These are phyloP conservation scores for Verticillium klebahnii DNA, from an alignment of 2,329 filamentous ascomycete genomes.

Conservation along the genomic window DNA sequence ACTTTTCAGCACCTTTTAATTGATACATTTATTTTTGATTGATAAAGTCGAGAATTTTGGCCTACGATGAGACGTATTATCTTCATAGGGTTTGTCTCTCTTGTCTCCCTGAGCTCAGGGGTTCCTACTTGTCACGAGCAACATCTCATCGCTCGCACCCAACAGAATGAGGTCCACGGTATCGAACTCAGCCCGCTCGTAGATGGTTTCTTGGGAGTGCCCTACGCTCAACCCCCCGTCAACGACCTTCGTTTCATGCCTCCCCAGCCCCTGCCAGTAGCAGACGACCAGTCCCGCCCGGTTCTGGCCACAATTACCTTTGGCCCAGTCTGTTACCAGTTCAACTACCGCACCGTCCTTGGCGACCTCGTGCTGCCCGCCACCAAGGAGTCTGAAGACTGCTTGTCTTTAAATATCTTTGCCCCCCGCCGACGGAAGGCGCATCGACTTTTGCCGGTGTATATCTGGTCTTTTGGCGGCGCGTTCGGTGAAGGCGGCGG, in stretches of 20 bases:
- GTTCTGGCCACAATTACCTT: slow-evolving; percentile 35
- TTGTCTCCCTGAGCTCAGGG: too few relatives aligned
- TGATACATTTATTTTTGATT: too few relatives aligned
- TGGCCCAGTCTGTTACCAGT: slow-evolving; percentile 41
- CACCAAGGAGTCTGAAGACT: slow-evolving; percentile 25
- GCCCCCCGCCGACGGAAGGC: neutral
- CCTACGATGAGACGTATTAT: too few relatives aligned
- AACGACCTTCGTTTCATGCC: slow-evolving; percentile 40
- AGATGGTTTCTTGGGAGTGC: slow-evolving; percentile 37
- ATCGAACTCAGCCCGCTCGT: too few relatives aligned
- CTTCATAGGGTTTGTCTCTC: too few relatives aligned
- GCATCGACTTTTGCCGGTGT: neutral
- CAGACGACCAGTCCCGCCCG: slow-evolving; percentile 30
- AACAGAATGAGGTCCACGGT: too few relatives aligned
- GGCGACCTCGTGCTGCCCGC: slow-evolving; percentile 20
- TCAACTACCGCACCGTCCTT: slow-evolving; percentile 13
- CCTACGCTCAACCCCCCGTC: slow-evolving; percentile 51
- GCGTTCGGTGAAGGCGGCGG: neutral
- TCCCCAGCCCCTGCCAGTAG: slow-evolving; percentile 33
- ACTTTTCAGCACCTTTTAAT: too few relatives aligned
- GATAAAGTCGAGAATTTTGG: too few relatives aligned
- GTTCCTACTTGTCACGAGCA: too few relatives aligned
- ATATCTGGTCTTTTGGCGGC: neutral
- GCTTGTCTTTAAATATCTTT: slow-evolving; percentile 24
- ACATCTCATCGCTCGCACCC: too few relatives aligned